phyloP scores from a whole-genome alignment of 768 basidiomycete species.

The Russula sp. region DNA sequence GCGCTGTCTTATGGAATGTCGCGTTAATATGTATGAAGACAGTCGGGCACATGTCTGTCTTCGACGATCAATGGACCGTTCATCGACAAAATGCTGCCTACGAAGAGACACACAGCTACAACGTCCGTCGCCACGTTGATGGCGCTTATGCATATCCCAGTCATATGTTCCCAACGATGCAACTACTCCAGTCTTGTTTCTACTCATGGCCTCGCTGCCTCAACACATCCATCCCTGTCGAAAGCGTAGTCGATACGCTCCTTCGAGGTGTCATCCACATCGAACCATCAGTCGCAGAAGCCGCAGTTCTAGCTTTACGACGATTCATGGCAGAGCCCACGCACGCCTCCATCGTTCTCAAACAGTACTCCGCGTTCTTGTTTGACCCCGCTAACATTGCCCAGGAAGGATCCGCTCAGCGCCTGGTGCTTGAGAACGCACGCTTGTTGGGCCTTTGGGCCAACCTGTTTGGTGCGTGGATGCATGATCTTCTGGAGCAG shows the following conservation, averaged over 20 bases:
- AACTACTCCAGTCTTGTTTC: constrained; percentile 71
- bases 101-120: constrained; percentile 66
- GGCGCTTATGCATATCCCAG: constrained; percentile 65
- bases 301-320: constrained; percentile 62
- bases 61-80: constrained; percentile 80
- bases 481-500: constrained; percentile 46
- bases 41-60: constrained; percentile 74
- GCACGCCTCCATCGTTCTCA: constrained; percentile 56
- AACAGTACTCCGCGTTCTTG: constrained; percentile 65
- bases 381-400: constrained; percentile 66
- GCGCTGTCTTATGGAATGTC: constrained; percentile 54
- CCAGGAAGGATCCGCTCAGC: constrained; percentile 59
- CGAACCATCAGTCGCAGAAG: constrained; percentile 70
- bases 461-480: constrained; percentile 67
- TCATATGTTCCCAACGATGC: constrained; percentile 58
- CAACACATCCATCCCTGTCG: constrained; percentile 49
- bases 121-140: constrained; percentile 67
- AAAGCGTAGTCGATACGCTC: constrained; percentile 72
- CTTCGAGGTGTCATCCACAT: constrained; percentile 81
- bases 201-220: constrained; percentile 84
- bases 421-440: constrained; percentile 63
- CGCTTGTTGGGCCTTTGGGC: constrained; percentile 73
- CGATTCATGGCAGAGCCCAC: constrained; percentile 64
- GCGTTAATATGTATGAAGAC: constrained; percentile 57
- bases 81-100: constrained; percentile 56